Base-by-base conservation (phyloP, 2,329 filamentous ascomycete species). In the Meredithiella fracta region DNA sequence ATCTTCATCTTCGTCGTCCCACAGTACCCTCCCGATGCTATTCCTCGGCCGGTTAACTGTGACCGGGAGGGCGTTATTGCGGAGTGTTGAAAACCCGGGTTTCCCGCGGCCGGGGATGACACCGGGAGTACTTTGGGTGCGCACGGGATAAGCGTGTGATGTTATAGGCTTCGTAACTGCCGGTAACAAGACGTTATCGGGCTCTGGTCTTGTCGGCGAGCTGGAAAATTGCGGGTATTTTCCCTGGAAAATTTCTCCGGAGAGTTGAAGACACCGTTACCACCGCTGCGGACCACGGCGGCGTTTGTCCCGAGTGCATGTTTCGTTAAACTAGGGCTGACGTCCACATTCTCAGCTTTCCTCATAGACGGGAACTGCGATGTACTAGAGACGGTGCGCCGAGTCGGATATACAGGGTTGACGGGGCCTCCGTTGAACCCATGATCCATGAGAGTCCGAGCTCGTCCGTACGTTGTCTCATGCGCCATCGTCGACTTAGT, bases 201-300 rank as follows among this genome's bases (percentile, higher is more conserved):
- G 62, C 54, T 59, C 61, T 59, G 65, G 64, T n/a, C 64, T 63
- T 2, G 69, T 64, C 3, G 78, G 77, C 17, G 78, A 78, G 65
- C 78, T 81, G 0, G 77, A 80, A 62, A 81, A 79, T 59, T 72
- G 75, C 0, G 71, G 64, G 61, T 86, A 84, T 6, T 67, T 73
- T 58, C 51, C 64, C 69, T 65, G 26, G 49, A 3, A 15, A 47
- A 37, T 25, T 58, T 54, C 15, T 55, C 49, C 1, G 56, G 44
- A 3, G 22, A 25, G 17, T 40, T 4, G 23, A 47, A 20, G 15
- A 22, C 15, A n/a, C 47, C 26, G 37, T 15, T 34, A 17, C 4
- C 66, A 1, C 62, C 62, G n/a, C 37, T 25, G 1, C 38, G 50
- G 11, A 53, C 20, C 3, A 40, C 42, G 3, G 38, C 50, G 4